Conservation (phyloP, 352 stramenopile genomes). For the Phytophthora pseudosyringae region DNA sequence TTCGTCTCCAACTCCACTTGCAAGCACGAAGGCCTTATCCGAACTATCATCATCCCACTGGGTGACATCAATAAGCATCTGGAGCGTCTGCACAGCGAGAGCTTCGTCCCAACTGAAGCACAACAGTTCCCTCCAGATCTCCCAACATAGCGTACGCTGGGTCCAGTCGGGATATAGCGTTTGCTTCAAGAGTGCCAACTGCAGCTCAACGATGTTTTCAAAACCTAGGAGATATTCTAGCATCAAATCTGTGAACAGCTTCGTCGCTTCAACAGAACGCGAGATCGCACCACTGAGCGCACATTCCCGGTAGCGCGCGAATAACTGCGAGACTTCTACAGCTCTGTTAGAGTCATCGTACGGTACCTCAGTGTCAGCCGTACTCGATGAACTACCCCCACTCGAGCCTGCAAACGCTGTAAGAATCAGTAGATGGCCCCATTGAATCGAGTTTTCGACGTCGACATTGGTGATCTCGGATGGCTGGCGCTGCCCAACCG, state of each 20-base stretch:
- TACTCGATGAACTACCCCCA: not conserved
- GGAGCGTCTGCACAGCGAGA: slow-evolving; percentile 33
- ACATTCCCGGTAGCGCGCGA: slow-evolving; percentile 50
- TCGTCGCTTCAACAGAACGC: slow-evolving; percentile 7
- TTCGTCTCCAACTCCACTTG: slow-evolving; percentile 37
- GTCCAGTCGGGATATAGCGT: slow-evolving; percentile 50
- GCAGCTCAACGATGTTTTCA: slow-evolving; percentile 37
- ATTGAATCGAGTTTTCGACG: slow-evolving; percentile 37
- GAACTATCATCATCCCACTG: slow-evolving; percentile 35
- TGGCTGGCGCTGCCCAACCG: slow-evolving; percentile 44
- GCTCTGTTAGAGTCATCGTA: slow-evolving; percentile 24
- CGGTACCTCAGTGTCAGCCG: slow-evolving; percentile 3
- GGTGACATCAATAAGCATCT: slow-evolving; percentile 43
- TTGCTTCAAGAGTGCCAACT: slow-evolving; percentile 61
- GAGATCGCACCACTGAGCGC: slow-evolving; percentile 24
- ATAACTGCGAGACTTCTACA: slow-evolving; percentile 38
- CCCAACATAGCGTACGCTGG: slow-evolving; percentile 54
- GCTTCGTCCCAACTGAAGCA: slow-evolving; percentile 58
- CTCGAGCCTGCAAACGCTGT: slow-evolving; percentile 33
- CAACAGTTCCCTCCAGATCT: slow-evolving; percentile 65
- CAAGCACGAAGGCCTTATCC: slow-evolving; percentile 24
- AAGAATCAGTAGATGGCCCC: slow-evolving; percentile 48
- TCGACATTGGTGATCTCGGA: slow-evolving; percentile 3
- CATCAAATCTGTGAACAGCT: slow-evolving; percentile 52
- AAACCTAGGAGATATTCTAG: slow-evolving; percentile 39